These are phyloP conservation scores for Tillandsia leiboldiana DNA, from an alignment of 176 grass and related monocot genomes.

Conservation along the genomic window DNA sequence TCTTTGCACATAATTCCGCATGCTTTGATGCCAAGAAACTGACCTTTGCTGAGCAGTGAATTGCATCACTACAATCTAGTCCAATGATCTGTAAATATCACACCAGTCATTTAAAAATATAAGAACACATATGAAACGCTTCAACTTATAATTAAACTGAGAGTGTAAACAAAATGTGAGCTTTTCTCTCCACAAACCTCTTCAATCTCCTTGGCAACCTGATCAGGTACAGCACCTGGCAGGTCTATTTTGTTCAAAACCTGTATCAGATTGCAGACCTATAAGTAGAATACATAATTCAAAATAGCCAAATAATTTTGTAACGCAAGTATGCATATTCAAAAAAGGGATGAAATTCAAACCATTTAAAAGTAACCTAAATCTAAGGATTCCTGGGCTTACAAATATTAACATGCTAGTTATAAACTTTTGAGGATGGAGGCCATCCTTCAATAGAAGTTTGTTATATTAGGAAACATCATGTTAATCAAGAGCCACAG, in stretches of 20 bases:
- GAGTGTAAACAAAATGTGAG: no score
- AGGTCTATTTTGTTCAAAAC: constrained; percentile 99
- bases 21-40: constrained; percentile 15
- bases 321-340: neutral
- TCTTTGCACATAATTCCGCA: neutral
- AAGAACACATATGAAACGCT: no score
- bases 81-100: constrained; percentile 66
- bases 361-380: no score
- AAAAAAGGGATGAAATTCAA: neutral
- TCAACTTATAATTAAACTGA: no score
- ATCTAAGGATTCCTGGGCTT: no score
- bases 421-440: no score
- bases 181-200: constrained; percentile 48
- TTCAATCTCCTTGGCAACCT: constrained; percentile 74
- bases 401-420: no score
- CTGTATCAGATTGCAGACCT: constrained; percentile 36
- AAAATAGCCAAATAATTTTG: constrained; percentile 4
- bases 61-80: constrained; percentile 83
- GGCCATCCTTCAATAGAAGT: no score
- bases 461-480: no score
- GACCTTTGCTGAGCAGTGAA: constrained; percentile 96
- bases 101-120: neutral
- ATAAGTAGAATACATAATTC: constrained; percentile 21
- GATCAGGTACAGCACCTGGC: constrained; percentile 93
- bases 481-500: no score